phyloP scores from a whole-genome alignment of 208 protist genomes.

The Wallacemonas rigidus region DNA sequence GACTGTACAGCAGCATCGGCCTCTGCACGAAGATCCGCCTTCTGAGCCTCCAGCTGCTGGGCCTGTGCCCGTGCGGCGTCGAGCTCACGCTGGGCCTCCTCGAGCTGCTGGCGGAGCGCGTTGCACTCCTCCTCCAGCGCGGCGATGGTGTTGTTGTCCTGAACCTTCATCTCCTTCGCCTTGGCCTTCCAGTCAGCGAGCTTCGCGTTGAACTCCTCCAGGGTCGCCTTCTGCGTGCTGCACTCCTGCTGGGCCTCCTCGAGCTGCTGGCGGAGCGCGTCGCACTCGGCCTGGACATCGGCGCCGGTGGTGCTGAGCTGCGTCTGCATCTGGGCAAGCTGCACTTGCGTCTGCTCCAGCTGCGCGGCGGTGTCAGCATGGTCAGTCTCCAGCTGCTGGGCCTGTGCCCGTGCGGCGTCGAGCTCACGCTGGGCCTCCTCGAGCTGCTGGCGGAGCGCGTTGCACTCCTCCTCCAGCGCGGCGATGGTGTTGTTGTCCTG shows the following conservation, averaged over 20 bases:
- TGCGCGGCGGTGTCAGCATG: slow-evolving; percentile 16
- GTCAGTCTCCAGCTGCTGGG: slow-evolving; percentile 10
- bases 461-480: slow-evolving; percentile 10
- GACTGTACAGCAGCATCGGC: background rate
- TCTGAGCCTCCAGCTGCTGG: slow-evolving; percentile 6
- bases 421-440: slow-evolving; percentile 15
- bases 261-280: slow-evolving; percentile 23
- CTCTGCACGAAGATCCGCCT: slow-evolving; percentile 9
- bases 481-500: background rate
- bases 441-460: slow-evolving; percentile 23
- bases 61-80: slow-evolving; percentile 15
- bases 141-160: background rate
- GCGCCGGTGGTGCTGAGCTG: background rate
- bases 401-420: slow-evolving; percentile 13
- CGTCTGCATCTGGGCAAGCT: background rate
- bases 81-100: slow-evolving; percentile 14
- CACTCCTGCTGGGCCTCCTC: background rate
- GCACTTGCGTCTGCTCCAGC: slow-evolving; percentile 8
- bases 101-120: slow-evolving; percentile 20
- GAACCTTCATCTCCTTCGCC: background rate
- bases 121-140: slow-evolving; percentile 16
- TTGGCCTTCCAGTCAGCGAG: background rate
- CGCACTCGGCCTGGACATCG: slow-evolving; percentile 15
- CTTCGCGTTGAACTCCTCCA: slow-evolving; percentile 7
- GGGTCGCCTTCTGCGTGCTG: too few species aligned